phyloP scores from a whole-genome alignment of 1,284 basidiomycete genomes.

The Coriolopsis trogii region DNA sequence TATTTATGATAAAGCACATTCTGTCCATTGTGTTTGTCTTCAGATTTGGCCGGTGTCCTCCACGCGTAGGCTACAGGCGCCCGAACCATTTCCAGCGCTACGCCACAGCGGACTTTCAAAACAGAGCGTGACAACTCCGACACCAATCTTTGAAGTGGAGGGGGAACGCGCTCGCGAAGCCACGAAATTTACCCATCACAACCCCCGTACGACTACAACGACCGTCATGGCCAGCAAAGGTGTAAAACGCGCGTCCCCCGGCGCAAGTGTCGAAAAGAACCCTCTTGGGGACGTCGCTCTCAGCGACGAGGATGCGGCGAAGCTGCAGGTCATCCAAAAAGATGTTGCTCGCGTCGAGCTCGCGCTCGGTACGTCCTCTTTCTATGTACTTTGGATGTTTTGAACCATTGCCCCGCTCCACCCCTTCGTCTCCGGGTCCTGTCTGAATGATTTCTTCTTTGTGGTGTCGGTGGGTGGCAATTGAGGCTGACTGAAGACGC shows the following conservation, averaged over 20 bases:
- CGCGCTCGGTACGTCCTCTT: constrained; percentile 65
- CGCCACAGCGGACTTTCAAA: constrained; percentile 27
- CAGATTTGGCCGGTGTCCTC: neutral
- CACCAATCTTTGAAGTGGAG: constrained; percentile 13
- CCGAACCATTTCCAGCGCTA: neutral
- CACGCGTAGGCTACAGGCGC: neutral
- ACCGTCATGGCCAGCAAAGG: constrained; percentile 41
- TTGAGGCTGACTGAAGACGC: constrained; percentile 10
- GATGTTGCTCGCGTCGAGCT: constrained; percentile 71
- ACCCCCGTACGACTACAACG: constrained; percentile 13
- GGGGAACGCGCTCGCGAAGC: constrained; percentile 20
- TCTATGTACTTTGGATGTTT: no score
- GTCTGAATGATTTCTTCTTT: no score
- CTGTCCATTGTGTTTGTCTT: neutral
- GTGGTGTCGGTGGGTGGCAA: constrained; percentile 1
- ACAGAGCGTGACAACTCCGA: constrained; percentile 27
- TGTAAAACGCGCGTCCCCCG: constrained; percentile 76
- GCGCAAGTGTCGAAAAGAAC: constrained; percentile 68
- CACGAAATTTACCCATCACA: constrained; percentile 27
- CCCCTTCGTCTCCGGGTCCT: no score
- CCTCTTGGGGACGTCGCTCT: constrained; percentile 67
- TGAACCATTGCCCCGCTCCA: no score
- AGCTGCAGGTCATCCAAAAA: constrained; percentile 63
- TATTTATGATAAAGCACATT: constrained; percentile 22
- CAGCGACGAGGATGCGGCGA: constrained; percentile 67